Base-by-base conservation (phyloP, 495 filamentous ascomycete genomes). In the Penicillium manginii region DNA sequence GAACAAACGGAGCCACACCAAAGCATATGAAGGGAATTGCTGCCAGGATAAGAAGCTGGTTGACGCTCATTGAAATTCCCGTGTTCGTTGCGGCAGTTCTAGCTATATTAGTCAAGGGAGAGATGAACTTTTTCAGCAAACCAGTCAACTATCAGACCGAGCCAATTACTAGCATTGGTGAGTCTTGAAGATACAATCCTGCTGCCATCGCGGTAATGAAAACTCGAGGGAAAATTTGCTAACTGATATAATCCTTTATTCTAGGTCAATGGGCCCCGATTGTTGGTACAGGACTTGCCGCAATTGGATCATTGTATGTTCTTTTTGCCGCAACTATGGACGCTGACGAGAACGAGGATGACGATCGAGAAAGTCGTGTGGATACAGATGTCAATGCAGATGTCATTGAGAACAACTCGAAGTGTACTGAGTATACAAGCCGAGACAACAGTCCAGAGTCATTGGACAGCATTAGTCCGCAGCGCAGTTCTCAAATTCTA, bases 181-280 rank as follows among this genome's bases (percentile, higher is more conserved):
- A 64, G 75, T 72, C 43, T 57, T 50, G 7, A 32, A 18, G 26
- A 48, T 15, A 39, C n/a, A n/a, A n/a, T 8, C 26, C 2, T 29
- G 3, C 26, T 29, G 26, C 26, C 26, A 0, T 29, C 26, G 6
- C 26, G 26, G 6, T 8, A 5, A 8, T 29, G 5, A 5, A 8
- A 29, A 8, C 26, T 29, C 9, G 26, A 29, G 26, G 6, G 3
- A 22, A 47, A 23, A 9, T 12, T 45, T 10, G 12, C 55, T 52
- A 52, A 64, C 68, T 51, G 37, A 29, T 2, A 45, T 29, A 18
- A 49, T 29, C 9, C 18, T 11, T 12, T 9, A 19, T 57, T 21
- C 51, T 60, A 77, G 74, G 78, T 17, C 81, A 86, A 70, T 87
- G 84, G 84, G 77, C 78, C 10, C 82, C 82, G 0, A 74, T 86